A percentile compares a stretch with the other conserved stretches of the same genome.
These are phyloP conservation scores for Margaritispora aquatica DNA, from an alignment of 495 filamentous ascomycete genomes.

Conservation along the genomic window DNA sequence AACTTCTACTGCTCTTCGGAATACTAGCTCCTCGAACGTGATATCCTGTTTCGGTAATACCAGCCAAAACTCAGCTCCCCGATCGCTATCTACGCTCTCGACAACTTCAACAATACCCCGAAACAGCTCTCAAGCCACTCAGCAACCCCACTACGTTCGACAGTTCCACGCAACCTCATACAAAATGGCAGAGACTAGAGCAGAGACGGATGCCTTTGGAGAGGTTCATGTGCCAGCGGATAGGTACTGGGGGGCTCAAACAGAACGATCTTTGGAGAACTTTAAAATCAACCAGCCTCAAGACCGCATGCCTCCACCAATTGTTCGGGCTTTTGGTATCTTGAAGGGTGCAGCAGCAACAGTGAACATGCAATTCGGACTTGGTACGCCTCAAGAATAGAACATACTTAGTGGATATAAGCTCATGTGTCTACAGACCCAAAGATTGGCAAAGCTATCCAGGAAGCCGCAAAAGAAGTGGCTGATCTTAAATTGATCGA, in stretches of 20 bases:
- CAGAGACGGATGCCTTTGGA: conserved; percentile 95
- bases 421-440: conserved; percentile 54
- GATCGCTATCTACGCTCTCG: conserved; percentile 10
- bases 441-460: conserved; percentile 86
- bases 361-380: conserved; percentile 92
- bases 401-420: conserved; percentile 1
- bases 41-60: conserved; percentile 1
- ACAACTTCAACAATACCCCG: background rate
- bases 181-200: conserved; percentile 56
- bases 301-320: conserved; percentile 93
- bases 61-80: background rate
- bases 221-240: conserved; percentile 86
- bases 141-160: conserved; percentile 27
- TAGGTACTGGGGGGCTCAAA: conserved; percentile 99
- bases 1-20: conserved; percentile 2
- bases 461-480: conserved; percentile 91
- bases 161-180: conserved; percentile 40
- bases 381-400: conserved; percentile 55
- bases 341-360: conserved; percentile 94
- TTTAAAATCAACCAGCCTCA: conserved; percentile 99
- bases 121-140: conserved; percentile 6
- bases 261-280: conserved; percentile 91
- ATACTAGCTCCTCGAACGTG: background rate
- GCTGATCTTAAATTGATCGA: conserved; percentile 89
- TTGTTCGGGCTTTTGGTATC: conserved; percentile 92